Conservation (phyloP, 306 rosid genomes). For the Inga oerstediana region DNA sequence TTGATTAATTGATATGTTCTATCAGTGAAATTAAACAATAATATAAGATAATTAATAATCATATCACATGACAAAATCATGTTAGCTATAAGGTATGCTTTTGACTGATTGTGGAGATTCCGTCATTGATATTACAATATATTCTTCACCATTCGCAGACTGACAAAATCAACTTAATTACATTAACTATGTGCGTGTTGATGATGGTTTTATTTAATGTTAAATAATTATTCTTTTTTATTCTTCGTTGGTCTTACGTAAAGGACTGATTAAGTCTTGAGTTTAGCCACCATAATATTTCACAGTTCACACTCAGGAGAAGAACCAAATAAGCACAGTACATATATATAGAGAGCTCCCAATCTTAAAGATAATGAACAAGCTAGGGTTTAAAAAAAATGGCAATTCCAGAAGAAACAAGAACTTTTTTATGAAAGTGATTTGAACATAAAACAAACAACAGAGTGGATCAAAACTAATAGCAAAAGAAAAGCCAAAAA, state of each 20-base stretch:
- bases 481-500: slow-evolving; percentile 36
- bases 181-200: background rate
- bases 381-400: background rate
- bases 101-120: too few relatives aligned
- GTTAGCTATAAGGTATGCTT: too few relatives aligned
- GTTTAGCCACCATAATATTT: background rate
- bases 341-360: background rate
- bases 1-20: background rate
- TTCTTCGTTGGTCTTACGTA: background rate
- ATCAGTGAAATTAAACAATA: background rate
- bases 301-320: background rate
- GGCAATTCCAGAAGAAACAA: slow-evolving; percentile 31
- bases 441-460: slow-evolving; percentile 25
- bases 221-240: background rate
- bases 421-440: slow-evolving; percentile 17
- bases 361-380: background rate
- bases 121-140: too few relatives aligned
- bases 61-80: too few relatives aligned
- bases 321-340: background rate
- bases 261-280: background rate
- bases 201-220: background rate
- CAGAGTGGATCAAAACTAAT: slow-evolving; percentile 13
- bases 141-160: too few relatives aligned
- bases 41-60: background rate
- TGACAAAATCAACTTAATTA: background rate